These are phyloP conservation scores for Davidsoniella virescens DNA, from an alignment of 2,329 filamentous ascomycete species.

Conservation along the genomic window DNA sequence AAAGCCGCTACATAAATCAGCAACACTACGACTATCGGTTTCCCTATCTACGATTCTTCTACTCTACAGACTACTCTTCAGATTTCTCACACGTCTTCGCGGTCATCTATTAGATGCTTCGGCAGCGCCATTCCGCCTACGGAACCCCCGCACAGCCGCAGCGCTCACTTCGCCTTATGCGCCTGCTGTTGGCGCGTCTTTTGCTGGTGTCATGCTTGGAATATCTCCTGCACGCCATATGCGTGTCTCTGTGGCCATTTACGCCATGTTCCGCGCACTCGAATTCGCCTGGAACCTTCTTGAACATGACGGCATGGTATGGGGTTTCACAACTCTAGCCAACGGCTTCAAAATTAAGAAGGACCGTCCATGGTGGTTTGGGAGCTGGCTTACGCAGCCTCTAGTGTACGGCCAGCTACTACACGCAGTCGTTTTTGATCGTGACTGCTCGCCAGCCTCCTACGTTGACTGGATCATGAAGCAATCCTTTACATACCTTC, in stretches of 20 bases:
- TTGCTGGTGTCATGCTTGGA: slow-evolving; percentile 70
- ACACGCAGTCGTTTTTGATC: slow-evolving; percentile 61
- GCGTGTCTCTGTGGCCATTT: slow-evolving; percentile 68
- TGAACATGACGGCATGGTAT: slow-evolving; percentile 55
- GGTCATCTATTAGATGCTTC: slow-evolving; percentile 64
- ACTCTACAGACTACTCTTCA: slow-evolving; percentile 75
- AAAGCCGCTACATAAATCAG: slow-evolving; percentile 43
- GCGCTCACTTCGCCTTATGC: slow-evolving; percentile 70
- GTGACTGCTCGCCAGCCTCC: slow-evolving; percentile 49
- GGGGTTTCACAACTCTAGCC: slow-evolving; percentile 31
- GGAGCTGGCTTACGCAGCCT: slow-evolving; percentile 69
- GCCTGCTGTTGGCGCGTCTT: slow-evolving; percentile 75
- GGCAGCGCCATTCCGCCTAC: slow-evolving; percentile 61
- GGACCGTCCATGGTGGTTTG: slow-evolving; percentile 65
- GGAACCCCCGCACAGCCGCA: slow-evolving; percentile 61
- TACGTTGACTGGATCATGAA: slow-evolving; percentile 43
- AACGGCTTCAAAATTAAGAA: slow-evolving; percentile 32
- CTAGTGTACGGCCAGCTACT: slow-evolving; percentile 60
- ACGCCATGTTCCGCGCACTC: slow-evolving; percentile 60
- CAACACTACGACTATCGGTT: slow-evolving; percentile 60
- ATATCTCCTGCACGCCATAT: slow-evolving; percentile 51
- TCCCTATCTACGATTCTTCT: slow-evolving; percentile 76
- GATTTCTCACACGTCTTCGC: slow-evolving; percentile 71
- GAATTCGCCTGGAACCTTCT: slow-evolving; percentile 78
- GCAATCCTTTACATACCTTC: slow-evolving; percentile 65